A percentile compares a stretch with the other conserved stretches of the same genome.
These are phyloP conservation scores for Linum usitatissimum DNA, from an alignment of 345 rosid genomes.

Conservation along the genomic window DNA sequence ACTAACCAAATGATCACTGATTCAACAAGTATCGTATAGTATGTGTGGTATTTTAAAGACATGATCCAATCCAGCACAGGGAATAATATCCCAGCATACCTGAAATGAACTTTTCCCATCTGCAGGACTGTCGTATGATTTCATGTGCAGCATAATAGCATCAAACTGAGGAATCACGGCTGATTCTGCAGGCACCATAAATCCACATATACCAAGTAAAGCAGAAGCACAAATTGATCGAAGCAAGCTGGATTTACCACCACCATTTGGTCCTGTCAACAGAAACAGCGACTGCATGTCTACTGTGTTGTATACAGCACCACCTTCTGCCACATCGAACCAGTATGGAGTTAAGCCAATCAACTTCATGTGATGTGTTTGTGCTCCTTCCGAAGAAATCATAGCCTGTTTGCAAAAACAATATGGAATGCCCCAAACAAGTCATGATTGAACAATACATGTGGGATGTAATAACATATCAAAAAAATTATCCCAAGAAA, in stretches of 20 bases:
- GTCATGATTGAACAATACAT: no score
- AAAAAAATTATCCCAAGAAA: no score
- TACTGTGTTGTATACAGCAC: conserved; percentile 70
- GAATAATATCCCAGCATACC: conserved; percentile 28
- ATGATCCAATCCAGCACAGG: not conserved
- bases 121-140: conserved; percentile 94
- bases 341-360: conserved; percentile 81
- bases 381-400: conserved; percentile 20
- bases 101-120: conserved; percentile 97
- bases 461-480: not conserved
- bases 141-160: conserved; percentile 96
- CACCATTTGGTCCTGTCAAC: conserved; percentile 95
- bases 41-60: no score
- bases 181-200: conserved; percentile 90
- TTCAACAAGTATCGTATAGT: no score
- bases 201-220: conserved; percentile 85
- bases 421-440: no score
- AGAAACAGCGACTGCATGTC: conserved; percentile 79
- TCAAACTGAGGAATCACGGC: conserved; percentile 77
- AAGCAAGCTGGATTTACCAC: conserved; percentile 98
- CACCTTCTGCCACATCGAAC: conserved; percentile 79
- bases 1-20: no score
- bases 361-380: conserved; percentile 42
- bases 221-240: conserved; percentile 89
- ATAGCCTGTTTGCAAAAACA: conserved; percentile 30